These are phyloP conservation scores for Patellaria atrata DNA, from an alignment of 495 filamentous ascomycete genomes.

Conservation along the genomic window DNA sequence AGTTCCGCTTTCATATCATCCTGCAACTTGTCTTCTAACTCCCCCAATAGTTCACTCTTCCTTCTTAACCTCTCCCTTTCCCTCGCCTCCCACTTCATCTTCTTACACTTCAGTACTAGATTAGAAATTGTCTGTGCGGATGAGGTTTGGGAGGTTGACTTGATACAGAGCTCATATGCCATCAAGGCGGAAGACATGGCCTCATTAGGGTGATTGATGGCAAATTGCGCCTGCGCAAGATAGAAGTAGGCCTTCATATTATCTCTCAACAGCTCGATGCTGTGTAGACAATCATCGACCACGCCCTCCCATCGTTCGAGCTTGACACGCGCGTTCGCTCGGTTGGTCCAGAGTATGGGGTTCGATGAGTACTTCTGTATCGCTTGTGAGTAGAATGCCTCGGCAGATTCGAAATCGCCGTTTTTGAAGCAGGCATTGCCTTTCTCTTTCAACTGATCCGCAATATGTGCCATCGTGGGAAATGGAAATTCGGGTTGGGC, in stretches of 20 bases:
- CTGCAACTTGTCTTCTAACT: constrained; percentile 36
- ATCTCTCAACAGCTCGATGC: constrained; percentile 49
- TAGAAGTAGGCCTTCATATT: constrained; percentile 75
- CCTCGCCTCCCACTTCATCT: constrained; percentile 47
- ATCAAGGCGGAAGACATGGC: constrained; percentile 54
- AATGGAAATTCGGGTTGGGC: too few species aligned
- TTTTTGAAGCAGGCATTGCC: constrained; percentile 27
- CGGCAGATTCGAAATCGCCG: constrained; percentile 60
- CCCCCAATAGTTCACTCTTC: constrained; percentile 38
- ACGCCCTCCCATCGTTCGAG: constrained; percentile 59
- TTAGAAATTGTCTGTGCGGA: constrained; percentile 41
- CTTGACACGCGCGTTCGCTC: constrained; percentile 68
- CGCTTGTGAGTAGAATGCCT: constrained; percentile 71
- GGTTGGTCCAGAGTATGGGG: constrained; percentile 66
- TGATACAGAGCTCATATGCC: constrained; percentile 60
- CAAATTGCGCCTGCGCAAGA: constrained; percentile 70
- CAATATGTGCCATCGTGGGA: too few species aligned
- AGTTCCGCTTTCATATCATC: constrained; percentile 33
- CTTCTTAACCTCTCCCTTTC: constrained; percentile 29
- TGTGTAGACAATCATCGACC: constrained; percentile 61
- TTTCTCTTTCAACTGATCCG: constrained; percentile 28
- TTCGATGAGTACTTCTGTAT: constrained; percentile 48
- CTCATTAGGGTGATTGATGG: constrained; percentile 56
- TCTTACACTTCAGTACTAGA: constrained; percentile 61
- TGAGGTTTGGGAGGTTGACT: constrained; percentile 22